phyloP scores from a whole-genome alignment of 2,329 filamentous ascomycete species.

The Mycosphaerelloides madeirae region DNA sequence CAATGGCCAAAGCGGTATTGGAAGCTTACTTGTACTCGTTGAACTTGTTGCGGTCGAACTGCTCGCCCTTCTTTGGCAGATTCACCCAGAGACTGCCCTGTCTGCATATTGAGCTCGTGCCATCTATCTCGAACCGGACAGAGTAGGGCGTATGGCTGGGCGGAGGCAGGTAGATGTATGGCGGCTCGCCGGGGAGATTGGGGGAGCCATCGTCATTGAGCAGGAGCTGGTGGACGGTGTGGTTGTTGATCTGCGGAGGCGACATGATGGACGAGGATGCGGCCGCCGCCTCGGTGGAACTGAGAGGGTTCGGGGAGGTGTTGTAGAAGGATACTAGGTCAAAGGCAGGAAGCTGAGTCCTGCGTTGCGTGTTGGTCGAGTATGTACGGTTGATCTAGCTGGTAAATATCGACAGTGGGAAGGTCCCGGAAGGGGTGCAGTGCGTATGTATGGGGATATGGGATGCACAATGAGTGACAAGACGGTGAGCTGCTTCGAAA shows the following conservation, averaged over 20 bases:
- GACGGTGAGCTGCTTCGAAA: conserved; percentile 12
- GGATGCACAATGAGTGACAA: conserved; percentile 5
- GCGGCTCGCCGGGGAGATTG: conserved; percentile 67
- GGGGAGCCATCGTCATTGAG: conserved; percentile 92
- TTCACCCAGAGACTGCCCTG: conserved; percentile 96
- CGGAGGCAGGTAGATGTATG: conserved; percentile 84
- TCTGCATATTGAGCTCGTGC: conserved; percentile 90
- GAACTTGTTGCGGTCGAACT: conserved; percentile 75
- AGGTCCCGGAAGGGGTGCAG: conserved; percentile 11
- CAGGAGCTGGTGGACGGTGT: conserved; percentile 72
- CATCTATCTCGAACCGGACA: conserved; percentile 85
- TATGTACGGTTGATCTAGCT: conserved; percentile 3
- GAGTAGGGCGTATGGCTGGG: conserved; percentile 67
- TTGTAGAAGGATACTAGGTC: conserved; percentile 10
- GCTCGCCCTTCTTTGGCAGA: conserved; percentile 69
- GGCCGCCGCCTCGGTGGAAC: conserved; percentile 2
- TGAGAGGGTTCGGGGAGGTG: conserved; percentile 1
- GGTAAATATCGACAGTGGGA: not conserved
- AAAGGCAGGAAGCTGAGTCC: conserved; percentile 2
- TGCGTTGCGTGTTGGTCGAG: conserved; percentile 6
- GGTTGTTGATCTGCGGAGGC: conserved; percentile 34
- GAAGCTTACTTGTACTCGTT: conserved; percentile 76
- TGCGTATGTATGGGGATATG: conserved; percentile 9
- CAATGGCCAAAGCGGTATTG: conserved; percentile 9
- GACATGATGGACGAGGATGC: conserved; percentile 27